Percentiles rank a stretch among this genome's conserved stretches.
Conservation (phyloP, 805 yeast genomes). For the Helenozyma rhizophorensis region DNA sequence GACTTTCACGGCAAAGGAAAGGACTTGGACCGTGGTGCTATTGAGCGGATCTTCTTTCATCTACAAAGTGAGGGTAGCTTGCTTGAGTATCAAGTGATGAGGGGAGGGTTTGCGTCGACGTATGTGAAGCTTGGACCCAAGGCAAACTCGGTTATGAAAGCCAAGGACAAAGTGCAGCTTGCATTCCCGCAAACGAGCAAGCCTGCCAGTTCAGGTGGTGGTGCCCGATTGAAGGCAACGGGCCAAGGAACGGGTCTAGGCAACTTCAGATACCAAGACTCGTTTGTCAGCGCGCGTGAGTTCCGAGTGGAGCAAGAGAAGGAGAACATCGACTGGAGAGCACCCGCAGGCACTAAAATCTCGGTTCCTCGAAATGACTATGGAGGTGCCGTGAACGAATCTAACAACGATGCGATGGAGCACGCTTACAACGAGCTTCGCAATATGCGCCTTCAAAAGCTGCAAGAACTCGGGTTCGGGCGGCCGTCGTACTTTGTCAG, state of each 20-base stretch:
- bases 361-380: constrained; percentile 17
- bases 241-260: constrained; percentile 13
- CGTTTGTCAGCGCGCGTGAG: constrained; percentile 24
- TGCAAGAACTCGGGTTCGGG: constrained; percentile 35
- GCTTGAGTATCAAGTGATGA: constrained; percentile 68
- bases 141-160: constrained; percentile 46
- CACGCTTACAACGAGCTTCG: constrained; percentile 33
- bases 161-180: constrained; percentile 45
- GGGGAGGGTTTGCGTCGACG: constrained; percentile 73
- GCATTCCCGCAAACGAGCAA: constrained; percentile 35
- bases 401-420: constrained; percentile 23
- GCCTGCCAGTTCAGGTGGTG: background rate
- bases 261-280: constrained; percentile 19
- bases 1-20: constrained; percentile 72
- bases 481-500: constrained; percentile 18
- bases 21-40: constrained; percentile 56
- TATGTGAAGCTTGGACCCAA: constrained; percentile 63
- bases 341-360: constrained; percentile 13
- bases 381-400: constrained; percentile 11
- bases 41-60: constrained; percentile 80
- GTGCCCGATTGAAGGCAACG: constrained; percentile 8
- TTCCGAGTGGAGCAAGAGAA: constrained; percentile 8
- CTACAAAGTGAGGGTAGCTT: constrained; percentile 62
- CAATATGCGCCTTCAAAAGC: constrained; percentile 38
- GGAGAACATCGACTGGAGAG: constrained; percentile 4